Evolutionary conservation across 2,329 filamentous ascomycete genomes (phyloP), one percentile per base, ranked within the genome.

Genomic region (Ramularia endophylla): DNA sequence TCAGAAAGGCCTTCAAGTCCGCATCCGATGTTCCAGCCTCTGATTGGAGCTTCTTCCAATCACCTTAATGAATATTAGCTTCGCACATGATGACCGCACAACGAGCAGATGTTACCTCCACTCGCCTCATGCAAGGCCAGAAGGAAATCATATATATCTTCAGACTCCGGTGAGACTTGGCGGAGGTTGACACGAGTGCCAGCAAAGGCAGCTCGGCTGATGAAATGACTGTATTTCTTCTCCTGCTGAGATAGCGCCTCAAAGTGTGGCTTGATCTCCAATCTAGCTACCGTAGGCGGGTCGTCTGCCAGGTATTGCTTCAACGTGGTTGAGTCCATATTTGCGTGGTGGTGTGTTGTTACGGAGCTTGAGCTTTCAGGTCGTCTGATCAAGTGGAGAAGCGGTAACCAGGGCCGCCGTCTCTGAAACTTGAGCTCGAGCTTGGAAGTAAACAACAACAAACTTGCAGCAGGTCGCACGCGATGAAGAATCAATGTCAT

Each of bases 201-300:
- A 27, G 69, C 63, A 35, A 69, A 66, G 38, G 66, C 69, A 18
- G 70, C 71, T 43, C 67, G 79, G 76, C 82, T 87, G 61, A 94
- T 86, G 61, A 83, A 58, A 43, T 60, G 57, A 17, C 56, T 55
- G 29, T 60, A 60, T 60, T 85, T 81, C 71, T 90, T 88, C 70
- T 94, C 80, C 33, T 51, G 38, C 34, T 45, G 39, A 9, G 44
- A 46, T 47, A 92, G 66, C 27, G 81, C 79, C 41, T 90, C 84
- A 57, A 97, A 98, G 67, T 97, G 90, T 61, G 87, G 85, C 68
- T 87, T 87, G 63, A 97, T 92, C 63, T 87, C 83, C 36, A 98
- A 78, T 35, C 83, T 80, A 44, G 95, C 90, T 42, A 95, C 80
- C 36, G 82, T 85, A 1, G 92, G 92, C 33, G 92, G 92, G 50